Base-by-base conservation (phyloP, 148 eudicot genomes). In the Rhododendron kiyosumense region DNA sequence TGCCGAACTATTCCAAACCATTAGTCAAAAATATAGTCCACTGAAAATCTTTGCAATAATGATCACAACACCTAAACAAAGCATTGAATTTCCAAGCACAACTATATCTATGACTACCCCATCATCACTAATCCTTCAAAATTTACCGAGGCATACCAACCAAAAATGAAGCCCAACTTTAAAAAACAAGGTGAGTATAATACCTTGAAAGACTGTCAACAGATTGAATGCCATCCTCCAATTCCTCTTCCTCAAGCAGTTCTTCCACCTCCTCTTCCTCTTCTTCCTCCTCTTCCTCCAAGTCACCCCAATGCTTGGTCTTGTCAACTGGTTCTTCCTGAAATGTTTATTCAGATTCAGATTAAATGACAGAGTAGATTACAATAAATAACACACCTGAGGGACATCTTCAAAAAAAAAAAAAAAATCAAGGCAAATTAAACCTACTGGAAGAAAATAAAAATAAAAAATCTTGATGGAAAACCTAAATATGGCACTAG, bases 261-360 rank as follows among this genome's bases (percentile, higher is more conserved):
- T 96, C 98, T 71, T 93, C 98, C 69, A 90, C 94, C 59, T 94
- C 95, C 61, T 93, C 98, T 69, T 94, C 96, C 63, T 95, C 98
- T 36, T 95, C 98, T 80, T 94, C 98, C 76, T 93, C 98, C 71
- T 95, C 98, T 86, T 96, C 98, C 89, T 96, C 98, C 91, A 96
- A 86, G 86, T 96, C 98, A 85, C 98, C 98, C 98, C 98, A 96
- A 85, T 94, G 98, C 86, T 96, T 96, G 20, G 93, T 89, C 90
- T 96, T 96, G 88, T 96, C 98, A 86, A 94, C 92, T 30, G 98
- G 98, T 87, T 96, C 98, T 83, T 96, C 98, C 98, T 96, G 88
- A 78, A 76, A n/a, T 38, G 48, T 78, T 26, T 28, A 69, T 75
- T 28, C 46, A 57, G 48, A 82, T 49, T 69, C 57, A 78, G 51